Base-by-base conservation (phyloP, 495 filamentous ascomycete genomes). In the Lophium mytilinum region DNA sequence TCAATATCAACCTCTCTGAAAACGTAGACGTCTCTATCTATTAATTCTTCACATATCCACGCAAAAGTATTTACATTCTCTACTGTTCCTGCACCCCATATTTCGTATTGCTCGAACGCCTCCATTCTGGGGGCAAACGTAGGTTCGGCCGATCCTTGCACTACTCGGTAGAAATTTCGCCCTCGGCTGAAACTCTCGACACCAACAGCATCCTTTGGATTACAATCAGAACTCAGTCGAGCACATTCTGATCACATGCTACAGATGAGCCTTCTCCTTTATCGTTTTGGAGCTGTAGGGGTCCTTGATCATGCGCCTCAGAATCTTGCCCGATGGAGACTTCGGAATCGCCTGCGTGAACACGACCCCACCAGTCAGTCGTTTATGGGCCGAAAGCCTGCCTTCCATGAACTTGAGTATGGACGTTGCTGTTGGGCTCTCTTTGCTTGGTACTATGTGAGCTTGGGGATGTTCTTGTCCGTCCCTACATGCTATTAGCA, bases 301-400 rank as follows among this genome's bases (percentile, higher is more conserved):
- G 39, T 54, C 52, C 39, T 17, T 54, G 5, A 54, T 46, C 52
- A 36, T 9, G n/a, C 52, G 37, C 21, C 52, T 54, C 17, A 54
- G 37, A n/a, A 46, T 54, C 52, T 54, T 54, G 14, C 52, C 52
- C 6, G 37, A 46, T 15, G 52, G 52, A 24, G 37, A 46, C 30
- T 37, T 43, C 36, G 52, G 52, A 36, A 54, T 54, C 37, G 15
- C 35, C 52, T 54, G 3, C 5, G 37, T 37, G 21, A 54, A 36
- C 40, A 46, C 52, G 24, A 54, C 35, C 3, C 52, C 52, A 5
- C 52, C 52, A 11, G n/a, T 46, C 18, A 54, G 40, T 10, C 21
- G n/a, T 19, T 54, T 54, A 21, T 54, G 52, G 11, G 19, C 15
- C 12, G 19, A 41, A 14, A 41, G 17, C 39, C 39, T 12, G 2